A percentile compares a stretch with the other conserved stretches of the same genome.
Conservation (phyloP, 148 eudicot species). For the Amaranthus hypochondriacus region DNA sequence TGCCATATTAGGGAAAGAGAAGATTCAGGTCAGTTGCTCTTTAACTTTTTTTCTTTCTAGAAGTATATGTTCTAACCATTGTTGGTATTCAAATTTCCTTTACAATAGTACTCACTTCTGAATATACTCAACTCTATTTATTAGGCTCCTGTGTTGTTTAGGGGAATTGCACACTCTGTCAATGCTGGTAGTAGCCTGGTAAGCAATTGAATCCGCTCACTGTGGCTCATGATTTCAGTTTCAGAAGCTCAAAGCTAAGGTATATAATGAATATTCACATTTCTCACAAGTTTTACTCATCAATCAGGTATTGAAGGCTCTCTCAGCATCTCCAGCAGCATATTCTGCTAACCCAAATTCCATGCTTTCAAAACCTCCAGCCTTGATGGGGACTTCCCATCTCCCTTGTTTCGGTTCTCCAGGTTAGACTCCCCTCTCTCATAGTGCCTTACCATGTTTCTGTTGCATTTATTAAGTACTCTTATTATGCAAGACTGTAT, state of each 20-base stretch:
- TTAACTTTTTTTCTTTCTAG: not conserved
- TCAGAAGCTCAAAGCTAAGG: not conserved
- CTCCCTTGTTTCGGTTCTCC: constrained; percentile 64
- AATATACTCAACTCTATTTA: not conserved
- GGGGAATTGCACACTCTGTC: constrained; percentile 56
- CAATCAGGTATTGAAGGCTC: constrained; percentile 53
- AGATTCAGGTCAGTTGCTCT: constrained; percentile 46
- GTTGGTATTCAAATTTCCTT: not conserved
- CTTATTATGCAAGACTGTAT: not conserved
- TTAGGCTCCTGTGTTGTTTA: constrained; percentile 68
- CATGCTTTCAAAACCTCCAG: constrained; percentile 46
- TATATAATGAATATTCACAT: not conserved
- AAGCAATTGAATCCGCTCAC: constrained; percentile 11
- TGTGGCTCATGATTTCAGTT: not conserved
- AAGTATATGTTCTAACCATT: not conserved
- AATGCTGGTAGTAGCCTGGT: constrained; percentile 60
- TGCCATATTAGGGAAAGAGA: constrained; percentile 49
- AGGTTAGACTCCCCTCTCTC: constrained; percentile 29
- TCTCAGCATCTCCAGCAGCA: constrained; percentile 62
- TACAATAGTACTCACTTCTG: constrained; percentile 3
- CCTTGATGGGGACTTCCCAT: constrained; percentile 50
- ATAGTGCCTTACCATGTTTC: not conserved
- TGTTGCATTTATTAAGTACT: not conserved
- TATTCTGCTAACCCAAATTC: constrained; percentile 55
- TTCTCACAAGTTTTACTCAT: not conserved